A percentile compares a stretch with the other conserved stretches of the same genome.
Evolutionary conservation across 2,329 filamentous ascomycete genomes (phyloP).

Genomic region (Apiospora arundinis): DNA sequence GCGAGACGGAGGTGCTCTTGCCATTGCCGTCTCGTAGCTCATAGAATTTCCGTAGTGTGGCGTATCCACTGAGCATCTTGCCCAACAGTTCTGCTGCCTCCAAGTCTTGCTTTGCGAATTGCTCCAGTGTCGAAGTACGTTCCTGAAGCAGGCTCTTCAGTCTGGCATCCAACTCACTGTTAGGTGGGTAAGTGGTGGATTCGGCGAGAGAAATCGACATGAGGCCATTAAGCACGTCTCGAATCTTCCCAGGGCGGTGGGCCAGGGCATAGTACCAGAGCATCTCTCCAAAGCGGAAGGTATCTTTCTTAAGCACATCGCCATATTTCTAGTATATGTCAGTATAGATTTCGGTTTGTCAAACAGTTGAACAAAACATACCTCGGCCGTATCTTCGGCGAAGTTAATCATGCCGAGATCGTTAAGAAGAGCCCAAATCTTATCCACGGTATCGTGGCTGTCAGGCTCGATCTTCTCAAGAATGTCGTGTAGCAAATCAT

Average conservation of each 20-base stretch:
- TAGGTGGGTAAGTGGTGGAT: constrained; percentile 78
- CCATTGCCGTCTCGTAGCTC: constrained; percentile 75
- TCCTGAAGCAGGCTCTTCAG: constrained; percentile 73
- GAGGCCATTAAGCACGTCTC: constrained; percentile 83
- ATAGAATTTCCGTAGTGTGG: constrained; percentile 88
- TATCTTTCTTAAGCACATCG: constrained; percentile 73
- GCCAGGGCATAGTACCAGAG: constrained; percentile 91
- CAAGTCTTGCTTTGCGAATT: constrained; percentile 75
- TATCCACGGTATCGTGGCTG: constrained; percentile 77
- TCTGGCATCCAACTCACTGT: constrained; percentile 73
- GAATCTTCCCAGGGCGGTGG: constrained; percentile 78
- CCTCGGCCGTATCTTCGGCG: constrained; percentile 82
- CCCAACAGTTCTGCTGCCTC: constrained; percentile 85
- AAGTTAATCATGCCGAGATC: constrained; percentile 80
- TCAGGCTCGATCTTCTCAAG: constrained; percentile 68
- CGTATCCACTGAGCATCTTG: constrained; percentile 88
- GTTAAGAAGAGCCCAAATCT: constrained; percentile 78
- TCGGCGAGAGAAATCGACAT: constrained; percentile 88
- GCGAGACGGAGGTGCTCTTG: constrained; percentile 50
- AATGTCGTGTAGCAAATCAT: constrained; percentile 71
- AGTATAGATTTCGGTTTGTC: constrained; percentile 26
- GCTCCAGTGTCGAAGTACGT: constrained; percentile 73
- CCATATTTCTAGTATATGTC: constrained; percentile 75
- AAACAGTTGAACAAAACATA: constrained; percentile 49
- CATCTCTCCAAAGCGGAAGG: constrained; percentile 82